Evolutionary conservation across 2,329 filamentous ascomycete genomes (phyloP).

Genomic region (Fusarium drepaniforme): DNA sequence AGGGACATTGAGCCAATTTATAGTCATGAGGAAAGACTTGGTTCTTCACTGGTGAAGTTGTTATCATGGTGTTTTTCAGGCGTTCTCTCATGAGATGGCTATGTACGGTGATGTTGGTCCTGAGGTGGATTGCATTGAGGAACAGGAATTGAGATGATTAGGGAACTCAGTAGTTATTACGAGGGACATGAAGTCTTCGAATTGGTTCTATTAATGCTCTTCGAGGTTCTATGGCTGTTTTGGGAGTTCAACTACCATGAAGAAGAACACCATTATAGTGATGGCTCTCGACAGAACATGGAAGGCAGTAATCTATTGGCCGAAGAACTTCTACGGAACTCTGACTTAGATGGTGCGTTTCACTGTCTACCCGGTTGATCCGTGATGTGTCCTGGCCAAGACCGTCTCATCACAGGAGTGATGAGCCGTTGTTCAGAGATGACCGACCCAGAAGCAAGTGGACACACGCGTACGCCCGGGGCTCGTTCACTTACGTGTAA

Average conservation of each 20-base stretch:
- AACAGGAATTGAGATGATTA: too few relatives aligned
- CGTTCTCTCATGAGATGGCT: not conserved
- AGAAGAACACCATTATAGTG: not conserved
- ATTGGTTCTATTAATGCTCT: not conserved
- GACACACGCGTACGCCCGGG: not conserved
- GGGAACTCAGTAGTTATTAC: too few relatives aligned
- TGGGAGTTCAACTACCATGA: not conserved
- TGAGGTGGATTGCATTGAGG: not conserved
- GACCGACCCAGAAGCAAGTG: not conserved
- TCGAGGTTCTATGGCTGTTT: not conserved
- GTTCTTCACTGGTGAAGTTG: not conserved
- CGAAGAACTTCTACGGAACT: too few relatives aligned
- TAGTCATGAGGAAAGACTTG: not conserved
- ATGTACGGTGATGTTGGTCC: not conserved
- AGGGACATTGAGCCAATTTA: not conserved
- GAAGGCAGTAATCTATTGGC: not conserved
- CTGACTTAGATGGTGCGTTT: not conserved
- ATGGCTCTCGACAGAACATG: not conserved
- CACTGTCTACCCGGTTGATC: not conserved
- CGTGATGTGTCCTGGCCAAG: not conserved
- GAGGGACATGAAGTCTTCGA: not conserved
- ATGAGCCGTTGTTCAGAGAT: not conserved
- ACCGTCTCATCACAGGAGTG: not conserved
- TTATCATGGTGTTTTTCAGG: not conserved
- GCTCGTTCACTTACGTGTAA: not conserved